A percentile compares a stretch with the other conserved stretches of the same genome.
These are phyloP conservation scores for Paramecium sonneborni DNA, from an alignment of 73 alveolate species.

Conservation along the genomic window DNA sequence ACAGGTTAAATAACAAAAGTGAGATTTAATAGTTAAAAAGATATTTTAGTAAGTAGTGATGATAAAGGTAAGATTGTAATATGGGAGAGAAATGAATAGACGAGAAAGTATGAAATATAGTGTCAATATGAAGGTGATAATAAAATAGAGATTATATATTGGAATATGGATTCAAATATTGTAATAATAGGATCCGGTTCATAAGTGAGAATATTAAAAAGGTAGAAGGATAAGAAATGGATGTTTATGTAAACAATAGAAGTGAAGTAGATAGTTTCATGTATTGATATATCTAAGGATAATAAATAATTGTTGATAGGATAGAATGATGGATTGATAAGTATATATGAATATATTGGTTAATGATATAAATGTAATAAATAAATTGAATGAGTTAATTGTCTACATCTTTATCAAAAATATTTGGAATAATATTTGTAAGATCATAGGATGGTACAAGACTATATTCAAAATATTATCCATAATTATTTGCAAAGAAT, in stretches of 20 bases:
- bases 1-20: background rate
- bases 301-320: background rate
- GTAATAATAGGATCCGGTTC: background rate
- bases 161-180: background rate
- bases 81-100: background rate
- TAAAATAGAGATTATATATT: background rate
- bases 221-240: background rate
- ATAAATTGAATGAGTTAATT: background rate
- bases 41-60: background rate
- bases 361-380: background rate
- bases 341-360: background rate
- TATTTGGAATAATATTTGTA: slow-evolving; percentile 8
- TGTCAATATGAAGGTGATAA: background rate
- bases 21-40: background rate
- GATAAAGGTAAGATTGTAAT: background rate
- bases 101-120: background rate
- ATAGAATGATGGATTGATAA: background rate
- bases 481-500: slow-evolving; percentile 13
- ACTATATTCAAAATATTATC: slow-evolving; percentile 26
- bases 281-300: background rate
- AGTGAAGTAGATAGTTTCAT: background rate
- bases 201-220: background rate
- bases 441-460: slow-evolving; percentile 50
- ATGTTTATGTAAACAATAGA: background rate
- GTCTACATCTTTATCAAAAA: slow-evolving; percentile 30